Evolutionary conservation across 2,329 filamentous ascomycete genomes (phyloP).

Genomic region (Botrytis sinoallii): DNA sequence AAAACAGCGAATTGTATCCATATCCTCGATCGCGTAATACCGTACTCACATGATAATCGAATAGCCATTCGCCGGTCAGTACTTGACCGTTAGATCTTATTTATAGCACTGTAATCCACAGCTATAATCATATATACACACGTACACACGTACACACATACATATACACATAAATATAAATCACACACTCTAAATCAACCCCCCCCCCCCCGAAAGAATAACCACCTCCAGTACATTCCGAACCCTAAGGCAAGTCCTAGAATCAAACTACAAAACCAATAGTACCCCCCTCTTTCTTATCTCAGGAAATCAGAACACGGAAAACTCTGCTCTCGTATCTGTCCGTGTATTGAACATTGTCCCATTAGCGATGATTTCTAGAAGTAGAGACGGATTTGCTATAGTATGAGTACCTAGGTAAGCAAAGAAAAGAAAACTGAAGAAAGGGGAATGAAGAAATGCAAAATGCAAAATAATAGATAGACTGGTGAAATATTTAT

Average conservation of each 20-base stretch:
- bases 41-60: too few relatives aligned
- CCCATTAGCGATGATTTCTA: neutral
- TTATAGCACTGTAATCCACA: too few relatives aligned
- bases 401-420: neutral
- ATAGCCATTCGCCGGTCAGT: too few relatives aligned
- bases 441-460: neutral
- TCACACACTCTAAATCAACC: too few relatives aligned
- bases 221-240: neutral
- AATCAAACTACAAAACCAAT: too few relatives aligned
- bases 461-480: neutral
- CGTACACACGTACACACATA: too few relatives aligned
- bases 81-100: too few relatives aligned
- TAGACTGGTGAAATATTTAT: neutral
- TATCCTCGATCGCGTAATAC: too few relatives aligned
- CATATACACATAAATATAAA: too few relatives aligned
- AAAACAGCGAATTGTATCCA: too few relatives aligned
- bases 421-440: neutral
- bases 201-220: neutral
- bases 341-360: neutral
- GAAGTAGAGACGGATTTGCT: neutral
- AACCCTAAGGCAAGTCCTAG: neutral
- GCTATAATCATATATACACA: too few relatives aligned
- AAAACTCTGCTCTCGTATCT: neutral
- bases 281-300: neutral
- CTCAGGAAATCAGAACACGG: accelerated